phyloP scores from a whole-genome alignment of 352 stramenopile species.

The Globisporangium acanthophoron region DNA sequence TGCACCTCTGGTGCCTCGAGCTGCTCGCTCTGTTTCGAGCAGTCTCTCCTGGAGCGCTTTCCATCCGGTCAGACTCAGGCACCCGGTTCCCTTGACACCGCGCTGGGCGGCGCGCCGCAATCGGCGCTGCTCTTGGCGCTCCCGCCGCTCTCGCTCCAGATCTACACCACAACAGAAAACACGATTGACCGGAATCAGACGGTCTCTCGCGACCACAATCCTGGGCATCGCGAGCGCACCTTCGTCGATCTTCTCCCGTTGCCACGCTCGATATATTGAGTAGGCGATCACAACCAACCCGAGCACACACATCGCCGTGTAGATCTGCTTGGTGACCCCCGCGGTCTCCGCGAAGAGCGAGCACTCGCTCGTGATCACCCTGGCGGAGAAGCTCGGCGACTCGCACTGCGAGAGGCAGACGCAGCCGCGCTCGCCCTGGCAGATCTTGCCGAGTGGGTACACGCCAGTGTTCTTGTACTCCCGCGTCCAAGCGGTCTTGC shows the following conservation, averaged over 20 bases:
- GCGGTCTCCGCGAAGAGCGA: constrained; percentile 6
- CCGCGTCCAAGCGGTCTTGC: constrained; percentile 16
- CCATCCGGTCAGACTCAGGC: constrained; percentile 36
- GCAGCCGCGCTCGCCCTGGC: constrained; percentile 13
- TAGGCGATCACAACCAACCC: constrained; percentile 1
- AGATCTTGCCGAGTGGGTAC: constrained; percentile 2
- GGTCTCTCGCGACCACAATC: not conserved
- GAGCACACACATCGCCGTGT: constrained; percentile 2
- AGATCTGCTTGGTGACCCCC: constrained; percentile 2
- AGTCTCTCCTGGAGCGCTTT: constrained; percentile 47
- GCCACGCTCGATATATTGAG: constrained; percentile 8
- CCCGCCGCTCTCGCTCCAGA: not conserved
- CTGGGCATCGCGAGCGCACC: constrained; percentile 1
- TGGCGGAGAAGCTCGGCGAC: constrained; percentile 5
- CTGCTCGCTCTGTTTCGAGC: constrained; percentile 12
- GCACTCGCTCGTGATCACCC: constrained; percentile 13
- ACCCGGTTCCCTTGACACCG: constrained; percentile 16
- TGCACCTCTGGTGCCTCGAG: not conserved
- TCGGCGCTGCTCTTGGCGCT: constrained; percentile 3
- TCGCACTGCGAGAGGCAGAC: constrained; percentile 20
- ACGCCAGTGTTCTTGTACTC: constrained; percentile 16
- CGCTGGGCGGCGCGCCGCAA: constrained; percentile 6
- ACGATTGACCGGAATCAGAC: not conserved
- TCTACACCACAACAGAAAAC: not conserved
- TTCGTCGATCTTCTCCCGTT: constrained; percentile 1